phyloP scores from a whole-genome alignment of 306 rosid genomes.

The Prunus dulcis region DNA sequence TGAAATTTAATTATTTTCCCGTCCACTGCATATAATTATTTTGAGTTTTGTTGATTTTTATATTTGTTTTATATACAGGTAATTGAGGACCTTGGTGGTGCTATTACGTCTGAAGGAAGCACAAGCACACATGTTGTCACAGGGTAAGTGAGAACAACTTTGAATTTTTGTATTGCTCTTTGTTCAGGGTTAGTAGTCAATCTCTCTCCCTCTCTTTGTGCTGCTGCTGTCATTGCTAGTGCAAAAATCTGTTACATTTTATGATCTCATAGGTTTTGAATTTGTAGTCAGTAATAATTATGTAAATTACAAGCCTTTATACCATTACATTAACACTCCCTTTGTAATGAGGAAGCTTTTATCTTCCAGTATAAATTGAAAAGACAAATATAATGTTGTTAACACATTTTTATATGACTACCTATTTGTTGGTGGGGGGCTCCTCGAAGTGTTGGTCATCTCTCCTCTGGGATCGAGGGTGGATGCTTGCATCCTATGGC shows the following conservation, averaged over 20 bases:
- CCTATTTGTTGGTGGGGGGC: no score
- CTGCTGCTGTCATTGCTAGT: constrained; percentile 4
- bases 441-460: no score
- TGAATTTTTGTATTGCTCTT: constrained; percentile 84
- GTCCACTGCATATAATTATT: not conserved
- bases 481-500: no score
- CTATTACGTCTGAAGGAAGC: constrained; percentile 56
- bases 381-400: no score
- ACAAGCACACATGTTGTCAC: constrained; percentile 74
- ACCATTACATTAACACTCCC: no score
- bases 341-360: no score
- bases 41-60: not conserved
- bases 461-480: no score
- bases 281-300: not conserved
- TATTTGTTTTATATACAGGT: constrained; percentile 43
- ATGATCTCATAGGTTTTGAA: not conserved
- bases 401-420: no score
- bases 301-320: not conserved
- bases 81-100: constrained; percentile 78
- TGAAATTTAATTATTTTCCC: not conserved
- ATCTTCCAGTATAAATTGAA: no score
- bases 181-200: constrained; percentile 66
- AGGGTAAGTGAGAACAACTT: constrained; percentile 78
- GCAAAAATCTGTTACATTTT: not conserved
- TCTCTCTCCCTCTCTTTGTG: not conserved